Conservation (phyloP, 2,329 filamentous ascomycete genomes). For the Pseudodiploospora longispora region DNA sequence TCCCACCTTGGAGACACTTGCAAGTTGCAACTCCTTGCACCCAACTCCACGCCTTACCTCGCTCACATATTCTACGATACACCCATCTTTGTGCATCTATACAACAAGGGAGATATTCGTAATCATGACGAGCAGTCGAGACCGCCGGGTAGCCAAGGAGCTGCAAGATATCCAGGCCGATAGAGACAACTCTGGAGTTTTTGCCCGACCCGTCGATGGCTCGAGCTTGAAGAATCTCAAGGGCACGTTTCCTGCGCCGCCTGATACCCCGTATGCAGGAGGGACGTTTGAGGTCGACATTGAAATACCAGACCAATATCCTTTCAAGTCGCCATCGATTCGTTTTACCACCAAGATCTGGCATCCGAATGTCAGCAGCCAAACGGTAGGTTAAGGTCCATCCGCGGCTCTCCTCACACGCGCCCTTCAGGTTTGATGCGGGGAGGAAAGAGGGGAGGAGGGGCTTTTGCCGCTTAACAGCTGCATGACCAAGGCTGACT, state of each 20-base stretch:
- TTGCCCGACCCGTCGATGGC: conserved; percentile 54
- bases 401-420: too few relatives aligned
- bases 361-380: conserved; percentile 94
- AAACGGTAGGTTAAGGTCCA: conserved; percentile 57
- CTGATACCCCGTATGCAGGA: conserved; percentile 88
- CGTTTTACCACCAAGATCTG: conserved; percentile 88
- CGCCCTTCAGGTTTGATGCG: too few relatives aligned
- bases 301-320: conserved; percentile 78
- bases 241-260: conserved; percentile 77
- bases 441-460: too few relatives aligned
- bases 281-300: conserved; percentile 80
- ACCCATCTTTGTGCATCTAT: too few relatives aligned
- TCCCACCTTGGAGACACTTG: too few relatives aligned
- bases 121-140: conserved; percentile 42
- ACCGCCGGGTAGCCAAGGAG: conserved; percentile 65
- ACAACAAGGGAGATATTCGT: too few relatives aligned
- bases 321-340: conserved; percentile 88
- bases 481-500: conserved; percentile 6
- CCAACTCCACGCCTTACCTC: too few relatives aligned
- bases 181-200: conserved; percentile 64
- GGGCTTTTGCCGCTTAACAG: too few relatives aligned
- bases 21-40: too few relatives aligned
- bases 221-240: conserved; percentile 73
- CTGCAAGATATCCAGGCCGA: conserved; percentile 68
- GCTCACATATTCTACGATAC: too few relatives aligned